phyloP scores from a whole-genome alignment of 768 basidiomycete species.

The Tricholoma terreum region DNA sequence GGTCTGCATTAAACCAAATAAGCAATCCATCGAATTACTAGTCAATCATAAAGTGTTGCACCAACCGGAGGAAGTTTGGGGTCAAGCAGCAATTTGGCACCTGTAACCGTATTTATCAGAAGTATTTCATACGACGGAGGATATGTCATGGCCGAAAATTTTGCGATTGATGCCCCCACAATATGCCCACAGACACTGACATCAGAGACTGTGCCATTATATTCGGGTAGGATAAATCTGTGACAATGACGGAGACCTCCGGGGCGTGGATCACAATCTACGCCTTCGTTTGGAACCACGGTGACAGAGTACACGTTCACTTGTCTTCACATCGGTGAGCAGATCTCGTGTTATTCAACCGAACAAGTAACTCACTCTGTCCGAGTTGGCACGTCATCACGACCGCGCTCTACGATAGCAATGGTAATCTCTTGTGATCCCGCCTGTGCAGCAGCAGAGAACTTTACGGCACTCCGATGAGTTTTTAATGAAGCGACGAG shows the following conservation, averaged over 20 bases:
- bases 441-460: constrained; percentile 29
- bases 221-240: constrained; percentile 12
- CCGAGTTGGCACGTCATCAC: not conserved
- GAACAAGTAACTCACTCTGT: not conserved
- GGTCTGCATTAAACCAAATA: constrained; percentile 16
- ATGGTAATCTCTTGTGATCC: constrained; percentile 7
- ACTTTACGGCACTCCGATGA: constrained; percentile 26
- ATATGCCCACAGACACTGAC: constrained; percentile 23
- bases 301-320: constrained; percentile 22
- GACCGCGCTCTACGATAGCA: constrained; percentile 10
- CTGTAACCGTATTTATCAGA: constrained; percentile 28
- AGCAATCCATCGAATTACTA: constrained; percentile 16
- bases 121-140: constrained; percentile 23
- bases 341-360: not conserved
- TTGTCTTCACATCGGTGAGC: not conserved
- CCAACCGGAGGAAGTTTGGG: constrained; percentile 10
- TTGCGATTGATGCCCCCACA: constrained; percentile 23
- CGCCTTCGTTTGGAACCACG: constrained; percentile 9
- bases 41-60: not conserved
- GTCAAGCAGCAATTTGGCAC: constrained; percentile 6
- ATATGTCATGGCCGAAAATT: constrained; percentile 11
- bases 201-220: constrained; percentile 22
- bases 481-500: constrained; percentile 27
- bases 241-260: constrained; percentile 2
- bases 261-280: not conserved